These are phyloP conservation scores for Rhodotorula sp. DNA, from an alignment of 1,284 basidiomycete genomes.

Conservation along the genomic window DNA sequence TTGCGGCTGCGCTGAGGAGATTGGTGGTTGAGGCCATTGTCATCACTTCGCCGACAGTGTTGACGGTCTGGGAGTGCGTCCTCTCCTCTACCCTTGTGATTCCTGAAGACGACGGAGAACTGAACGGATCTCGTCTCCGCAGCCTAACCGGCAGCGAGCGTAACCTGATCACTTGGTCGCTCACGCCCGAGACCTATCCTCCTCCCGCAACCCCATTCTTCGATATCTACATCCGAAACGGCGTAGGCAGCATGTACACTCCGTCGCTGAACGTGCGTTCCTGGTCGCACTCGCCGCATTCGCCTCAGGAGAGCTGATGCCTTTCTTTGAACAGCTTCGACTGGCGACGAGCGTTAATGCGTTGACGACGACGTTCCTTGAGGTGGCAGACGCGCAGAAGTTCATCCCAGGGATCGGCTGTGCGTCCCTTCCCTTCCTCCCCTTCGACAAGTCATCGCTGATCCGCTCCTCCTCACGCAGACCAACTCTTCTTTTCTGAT, in stretches of 20 bases:
- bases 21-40: not conserved
- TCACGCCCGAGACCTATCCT: conserved; percentile 24
- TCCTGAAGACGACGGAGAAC: not conserved
- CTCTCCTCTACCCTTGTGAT: not conserved
- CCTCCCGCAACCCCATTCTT: conserved; percentile 14
- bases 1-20: not conserved
- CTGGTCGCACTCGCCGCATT: too few relatives aligned
- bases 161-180: conserved; percentile 13
- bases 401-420: conserved; percentile 15
- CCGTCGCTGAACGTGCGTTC: conserved; percentile 20
- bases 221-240: conserved; percentile 31
- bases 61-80: conserved; percentile 22
- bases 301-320: too few relatives aligned
- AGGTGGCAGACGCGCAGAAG: not conserved
- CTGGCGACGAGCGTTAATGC: conserved; percentile 13
- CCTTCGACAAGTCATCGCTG: not conserved
- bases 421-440: not conserved
- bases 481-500: conserved; percentile 33
- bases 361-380: not conserved
- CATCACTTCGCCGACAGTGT: conserved; percentile 1
- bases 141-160: not conserved
- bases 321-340: not conserved
- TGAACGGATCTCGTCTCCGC: not conserved
- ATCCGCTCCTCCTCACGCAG: not conserved
- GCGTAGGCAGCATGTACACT: conserved; percentile 53